phyloP scores from a whole-genome alignment of 805 yeast genomes.

The Cyberlindnera nakhonratchasimensis region DNA sequence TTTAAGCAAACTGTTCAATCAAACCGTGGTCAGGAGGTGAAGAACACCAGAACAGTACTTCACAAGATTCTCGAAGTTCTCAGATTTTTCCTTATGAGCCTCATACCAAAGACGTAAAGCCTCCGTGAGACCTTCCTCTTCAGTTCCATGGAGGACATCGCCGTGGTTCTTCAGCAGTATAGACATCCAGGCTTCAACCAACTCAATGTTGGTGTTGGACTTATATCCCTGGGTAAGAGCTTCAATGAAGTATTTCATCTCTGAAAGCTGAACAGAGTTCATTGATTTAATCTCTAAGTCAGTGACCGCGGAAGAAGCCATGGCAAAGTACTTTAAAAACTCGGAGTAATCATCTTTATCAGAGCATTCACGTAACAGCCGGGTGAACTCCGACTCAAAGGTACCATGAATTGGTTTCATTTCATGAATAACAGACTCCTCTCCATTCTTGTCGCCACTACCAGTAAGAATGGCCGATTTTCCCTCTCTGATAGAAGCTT shows the following conservation, averaged over 20 bases:
- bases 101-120: constrained; percentile 50
- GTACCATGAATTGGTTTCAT: constrained; percentile 35
- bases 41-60: constrained; percentile 83
- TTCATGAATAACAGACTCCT: constrained; percentile 14
- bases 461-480: constrained; percentile 20
- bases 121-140: constrained; percentile 38
- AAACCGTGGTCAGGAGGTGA: constrained; percentile 44
- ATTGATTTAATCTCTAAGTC: constrained; percentile 88
- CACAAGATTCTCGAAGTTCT: constrained; percentile 58
- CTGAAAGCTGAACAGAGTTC: constrained; percentile 55
- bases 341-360: constrained; percentile 35
- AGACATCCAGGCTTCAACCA: constrained; percentile 76
- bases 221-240: constrained; percentile 61
- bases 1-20: not conserved
- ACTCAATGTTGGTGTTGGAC: constrained; percentile 62
- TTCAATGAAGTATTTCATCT: constrained; percentile 60
- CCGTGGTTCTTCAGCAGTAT: constrained; percentile 77
- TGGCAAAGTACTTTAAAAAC: constrained; percentile 54
- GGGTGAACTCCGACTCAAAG: constrained; percentile 76
- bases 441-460: constrained; percentile 10
- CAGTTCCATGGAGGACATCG: constrained; percentile 56
- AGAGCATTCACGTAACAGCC: constrained; percentile 52
- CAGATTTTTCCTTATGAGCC: constrained; percentile 39
- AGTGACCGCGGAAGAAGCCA: constrained; percentile 68
- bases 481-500: constrained; percentile 46